Evolutionary conservation across 495 filamentous ascomycete genomes (phyloP).

Genomic region (Penicillium coffeae): DNA sequence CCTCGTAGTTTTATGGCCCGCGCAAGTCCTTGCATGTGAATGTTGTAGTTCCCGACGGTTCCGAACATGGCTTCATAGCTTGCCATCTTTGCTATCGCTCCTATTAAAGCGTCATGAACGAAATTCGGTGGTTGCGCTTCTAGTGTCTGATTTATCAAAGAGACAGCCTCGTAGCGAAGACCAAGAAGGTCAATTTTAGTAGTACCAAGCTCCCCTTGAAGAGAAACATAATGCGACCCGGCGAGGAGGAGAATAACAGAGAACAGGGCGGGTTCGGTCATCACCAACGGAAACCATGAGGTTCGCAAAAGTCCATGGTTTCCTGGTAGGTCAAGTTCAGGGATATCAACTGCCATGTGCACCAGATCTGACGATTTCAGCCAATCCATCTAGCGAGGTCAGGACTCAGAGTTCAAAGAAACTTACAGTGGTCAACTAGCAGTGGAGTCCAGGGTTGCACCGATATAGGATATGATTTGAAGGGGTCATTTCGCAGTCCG

Average conservation of each 20-base stretch:
- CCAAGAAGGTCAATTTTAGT: slow-evolving; percentile 28
- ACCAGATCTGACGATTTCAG: slow-evolving; percentile 30
- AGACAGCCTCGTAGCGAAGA: slow-evolving; percentile 33
- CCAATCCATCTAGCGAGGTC: no score
- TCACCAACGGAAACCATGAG: slow-evolving; percentile 43
- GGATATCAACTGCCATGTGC: slow-evolving; percentile 44
- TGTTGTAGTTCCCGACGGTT: slow-evolving; percentile 23
- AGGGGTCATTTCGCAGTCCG: slow-evolving; percentile 37
- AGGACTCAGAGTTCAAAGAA: neutral
- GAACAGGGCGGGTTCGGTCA: slow-evolving; percentile 40
- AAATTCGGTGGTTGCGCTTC: slow-evolving; percentile 6
- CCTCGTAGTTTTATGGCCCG: slow-evolving; percentile 33
- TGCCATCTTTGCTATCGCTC: slow-evolving; percentile 47
- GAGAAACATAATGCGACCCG: slow-evolving; percentile 35
- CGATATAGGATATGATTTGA: slow-evolving; percentile 31
- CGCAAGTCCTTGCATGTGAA: slow-evolving; percentile 38
- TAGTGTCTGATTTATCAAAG: slow-evolving; percentile 30
- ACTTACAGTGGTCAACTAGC: slow-evolving; percentile 40
- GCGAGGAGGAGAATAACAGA: slow-evolving; percentile 41
- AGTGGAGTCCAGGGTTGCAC: slow-evolving; percentile 24
- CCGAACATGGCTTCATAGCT: slow-evolving; percentile 47
- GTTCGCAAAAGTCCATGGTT: slow-evolving; percentile 35
- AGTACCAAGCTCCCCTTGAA: slow-evolving; percentile 9
- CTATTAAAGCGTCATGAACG: slow-evolving; percentile 33
- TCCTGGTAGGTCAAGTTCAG: slow-evolving; percentile 37